Conservation (phyloP, 805 yeast species). For the Candida hungchunana region DNA sequence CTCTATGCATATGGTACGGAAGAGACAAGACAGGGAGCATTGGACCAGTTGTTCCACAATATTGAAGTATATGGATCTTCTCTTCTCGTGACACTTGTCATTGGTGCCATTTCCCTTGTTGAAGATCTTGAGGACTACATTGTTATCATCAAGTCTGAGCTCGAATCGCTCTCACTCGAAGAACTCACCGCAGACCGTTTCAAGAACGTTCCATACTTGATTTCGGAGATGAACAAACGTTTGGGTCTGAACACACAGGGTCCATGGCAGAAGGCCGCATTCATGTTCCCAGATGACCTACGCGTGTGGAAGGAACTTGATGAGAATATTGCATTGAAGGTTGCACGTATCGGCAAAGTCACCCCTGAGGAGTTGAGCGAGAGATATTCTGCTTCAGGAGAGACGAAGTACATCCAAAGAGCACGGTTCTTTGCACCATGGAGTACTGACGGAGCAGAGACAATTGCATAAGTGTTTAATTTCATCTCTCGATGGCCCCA, state of each 20-base stretch:
- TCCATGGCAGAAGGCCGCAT: constrained; percentile 66
- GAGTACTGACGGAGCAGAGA: no score
- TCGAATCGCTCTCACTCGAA: constrained; percentile 44
- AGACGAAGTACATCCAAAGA: constrained; percentile 57
- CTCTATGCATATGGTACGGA: constrained; percentile 69
- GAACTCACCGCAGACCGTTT: constrained; percentile 47
- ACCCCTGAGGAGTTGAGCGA: constrained; percentile 48
- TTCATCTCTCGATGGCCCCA: background rate
- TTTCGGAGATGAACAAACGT: constrained; percentile 46
- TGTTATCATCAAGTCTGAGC: constrained; percentile 63
- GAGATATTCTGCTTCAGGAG: constrained; percentile 45
- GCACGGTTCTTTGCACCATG: constrained; percentile 63
- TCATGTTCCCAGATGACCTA: constrained; percentile 68
- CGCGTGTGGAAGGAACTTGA: constrained; percentile 68
- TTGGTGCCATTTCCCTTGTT: constrained; percentile 75
- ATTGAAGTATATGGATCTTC: constrained; percentile 65
- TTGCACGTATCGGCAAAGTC: constrained; percentile 51
- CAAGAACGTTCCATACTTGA: constrained; percentile 54
- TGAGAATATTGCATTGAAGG: constrained; percentile 48
- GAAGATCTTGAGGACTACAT: constrained; percentile 56
- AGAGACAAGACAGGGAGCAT: constrained; percentile 78
- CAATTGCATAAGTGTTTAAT: no score
- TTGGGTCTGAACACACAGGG: constrained; percentile 27
- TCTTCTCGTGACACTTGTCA: constrained; percentile 58
- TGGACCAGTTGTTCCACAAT: constrained; percentile 71